Base-by-base conservation (phyloP, 352 stramenopile species). In the Discostella stelligera region DNA sequence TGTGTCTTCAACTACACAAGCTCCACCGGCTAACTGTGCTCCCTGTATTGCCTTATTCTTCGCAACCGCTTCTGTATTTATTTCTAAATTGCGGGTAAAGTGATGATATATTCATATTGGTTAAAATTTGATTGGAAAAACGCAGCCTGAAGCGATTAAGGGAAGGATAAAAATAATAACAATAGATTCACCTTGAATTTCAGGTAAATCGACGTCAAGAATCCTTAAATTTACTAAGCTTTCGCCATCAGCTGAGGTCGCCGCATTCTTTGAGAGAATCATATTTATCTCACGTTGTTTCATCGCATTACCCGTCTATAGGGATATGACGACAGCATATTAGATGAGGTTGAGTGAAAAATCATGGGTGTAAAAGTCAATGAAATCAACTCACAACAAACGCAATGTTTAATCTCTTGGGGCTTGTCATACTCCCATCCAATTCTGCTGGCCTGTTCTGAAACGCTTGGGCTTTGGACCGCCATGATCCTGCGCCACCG, bases 1-100 rank as follows among this genome's bases (percentile, higher is more conserved):
- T 46, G 96, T 98, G 91, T 98, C 95, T 88, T 98, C 95, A 23
- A 98, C 94, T 37, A 98, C 73, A 75, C 82, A 91, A 16, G 88
- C 84, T 32, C 88, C 88, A 39, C 71, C 72, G 2, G 86, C 86
- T 25, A 94, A 65, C 66, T 94, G 88, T 20, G 88, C 76, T 54
- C 71, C 88, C 25, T 89, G 82, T 21, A 91, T 78, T 39, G 83
- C 89, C 79, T 94, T 94, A 64, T 90, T 86, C 66, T 92, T 92
- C n/a, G 88, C 86, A 74, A 94, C 89, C 0, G 79, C 86, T 67
- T 87, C 76, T 27, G 88, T 92, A 27, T 90, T 85, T 10, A 90
- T 84, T 81, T 92, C 84, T 89, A 48, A 32, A 49, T 37, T 58
- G 46, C 16, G 48, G 21, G 9, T 54, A 1, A 54, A 54, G 21